These are phyloP conservation scores for Inga oerstediana DNA, from an alignment of 306 rosid genomes.

Conservation along the genomic window DNA sequence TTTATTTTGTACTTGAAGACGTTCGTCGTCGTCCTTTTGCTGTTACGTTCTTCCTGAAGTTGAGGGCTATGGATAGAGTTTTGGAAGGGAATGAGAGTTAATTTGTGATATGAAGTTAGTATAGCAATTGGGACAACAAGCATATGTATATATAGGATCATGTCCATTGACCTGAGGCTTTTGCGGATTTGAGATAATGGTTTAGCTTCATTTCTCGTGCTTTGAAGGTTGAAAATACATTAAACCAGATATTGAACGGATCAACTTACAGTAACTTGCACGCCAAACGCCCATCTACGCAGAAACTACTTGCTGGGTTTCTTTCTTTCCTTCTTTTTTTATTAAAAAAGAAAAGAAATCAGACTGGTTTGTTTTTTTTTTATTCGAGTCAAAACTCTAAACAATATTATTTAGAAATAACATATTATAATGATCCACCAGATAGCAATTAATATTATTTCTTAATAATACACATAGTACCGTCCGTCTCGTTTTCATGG, in stretches of 20 bases:
- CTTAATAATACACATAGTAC: neutral
- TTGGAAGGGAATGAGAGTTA: neutral
- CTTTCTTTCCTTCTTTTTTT: neutral
- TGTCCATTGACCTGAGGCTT: neutral
- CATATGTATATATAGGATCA: neutral
- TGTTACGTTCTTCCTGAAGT: neutral
- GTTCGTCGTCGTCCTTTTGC: neutral
- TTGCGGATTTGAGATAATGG: neutral
- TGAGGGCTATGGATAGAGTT: neutral
- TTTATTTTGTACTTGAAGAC: neutral
- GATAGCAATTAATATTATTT: neutral
- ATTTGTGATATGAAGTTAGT: neutral
- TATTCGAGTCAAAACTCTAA: neutral
- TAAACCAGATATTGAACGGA: slow-evolving; percentile 2
- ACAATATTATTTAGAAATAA: neutral
- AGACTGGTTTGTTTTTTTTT: neutral
- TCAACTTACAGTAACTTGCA: neutral
- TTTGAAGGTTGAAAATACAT: slow-evolving; percentile 13
- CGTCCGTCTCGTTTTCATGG: neutral
- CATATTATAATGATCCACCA: neutral
- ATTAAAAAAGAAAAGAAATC: too few relatives aligned
- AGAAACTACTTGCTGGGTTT: neutral
- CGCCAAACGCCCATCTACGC: slow-evolving; percentile 8
- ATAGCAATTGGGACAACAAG: neutral
- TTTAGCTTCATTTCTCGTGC: neutral